These are phyloP conservation scores for Trichoderma oligosporum DNA, from an alignment of 2,329 filamentous ascomycete genomes.

Conservation along the genomic window DNA sequence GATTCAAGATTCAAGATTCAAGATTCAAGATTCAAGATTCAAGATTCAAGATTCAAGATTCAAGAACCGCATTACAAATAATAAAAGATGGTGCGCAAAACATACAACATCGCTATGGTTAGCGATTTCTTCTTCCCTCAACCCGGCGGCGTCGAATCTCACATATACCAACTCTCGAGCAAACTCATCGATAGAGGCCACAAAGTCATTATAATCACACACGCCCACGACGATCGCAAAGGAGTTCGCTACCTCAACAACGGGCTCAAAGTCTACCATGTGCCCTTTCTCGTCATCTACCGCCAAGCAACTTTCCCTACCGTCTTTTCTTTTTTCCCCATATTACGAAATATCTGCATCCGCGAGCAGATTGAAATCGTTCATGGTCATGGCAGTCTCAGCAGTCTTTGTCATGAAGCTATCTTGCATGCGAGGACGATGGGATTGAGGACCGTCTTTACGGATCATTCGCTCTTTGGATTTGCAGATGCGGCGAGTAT, in stretches of 20 bases:
- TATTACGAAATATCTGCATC: conserved; percentile 95
- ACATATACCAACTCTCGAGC: conserved; percentile 95
- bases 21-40: neutral
- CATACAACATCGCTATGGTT: conserved; percentile 80
- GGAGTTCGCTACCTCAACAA: conserved; percentile 95
- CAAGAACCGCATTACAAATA: conserved; percentile 19
- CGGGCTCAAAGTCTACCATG: conserved; percentile 95
- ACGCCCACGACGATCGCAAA: conserved; percentile 86
- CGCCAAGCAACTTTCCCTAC: conserved; percentile 91
- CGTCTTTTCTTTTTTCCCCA: conserved; percentile 96
- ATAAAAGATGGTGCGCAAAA: conserved; percentile 52
- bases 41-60: neutral
- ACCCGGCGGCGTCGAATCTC: conserved; percentile 92
- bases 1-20: neutral
- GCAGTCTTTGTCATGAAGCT: conserved; percentile 88
- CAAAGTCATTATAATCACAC: conserved; percentile 96
- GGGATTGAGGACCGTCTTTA: conserved; percentile 93
- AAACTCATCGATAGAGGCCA: conserved; percentile 97
- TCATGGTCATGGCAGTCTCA: conserved; percentile 92
- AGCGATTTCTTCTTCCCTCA: conserved; percentile 99
- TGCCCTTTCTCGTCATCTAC: conserved; percentile 94
- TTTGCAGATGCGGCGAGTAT: conserved; percentile 97
- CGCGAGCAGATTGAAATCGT: conserved; percentile 95
- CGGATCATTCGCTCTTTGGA: conserved; percentile 94
- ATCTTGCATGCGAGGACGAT: conserved; percentile 94